Percentiles rank a stretch among this genome's conserved stretches.
These are phyloP conservation scores for Epichloe sp. DNA, from an alignment of 2,329 filamentous ascomycete genomes.

Conservation along the genomic window DNA sequence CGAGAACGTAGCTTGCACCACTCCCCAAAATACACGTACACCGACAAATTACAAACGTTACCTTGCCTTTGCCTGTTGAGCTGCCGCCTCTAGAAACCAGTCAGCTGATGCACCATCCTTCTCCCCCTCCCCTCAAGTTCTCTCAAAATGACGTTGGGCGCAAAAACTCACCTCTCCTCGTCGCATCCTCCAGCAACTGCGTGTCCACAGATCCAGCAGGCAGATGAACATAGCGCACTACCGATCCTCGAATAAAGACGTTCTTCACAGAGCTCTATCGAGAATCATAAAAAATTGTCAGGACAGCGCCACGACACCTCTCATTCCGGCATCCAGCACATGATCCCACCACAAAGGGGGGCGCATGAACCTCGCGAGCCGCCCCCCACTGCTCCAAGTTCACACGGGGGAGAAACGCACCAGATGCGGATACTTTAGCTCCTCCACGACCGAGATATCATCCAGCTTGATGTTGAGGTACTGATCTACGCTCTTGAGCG, in stretches of 20 bases:
- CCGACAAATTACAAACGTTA: slow-evolving; percentile 11
- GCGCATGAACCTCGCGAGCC: no score
- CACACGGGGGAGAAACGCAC: slow-evolving; percentile 29
- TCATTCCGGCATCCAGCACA: no score
- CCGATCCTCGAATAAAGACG: slow-evolving; percentile 87
- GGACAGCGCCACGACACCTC: no score
- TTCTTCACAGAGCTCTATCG: slow-evolving; percentile 68
- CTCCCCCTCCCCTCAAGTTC: no score
- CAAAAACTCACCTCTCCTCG: slow-evolving; percentile 54
- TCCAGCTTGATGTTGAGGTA: slow-evolving; percentile 99
- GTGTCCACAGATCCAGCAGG: slow-evolving; percentile 74
- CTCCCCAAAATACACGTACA: neutral
- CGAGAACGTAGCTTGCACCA: neutral
- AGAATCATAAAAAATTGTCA: no score
- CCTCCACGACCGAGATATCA: slow-evolving; percentile 83
- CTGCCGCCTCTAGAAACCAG: slow-evolving; percentile 35
- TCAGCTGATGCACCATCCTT: neutral
- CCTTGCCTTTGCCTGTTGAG: slow-evolving; percentile 44
- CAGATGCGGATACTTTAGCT: slow-evolving; percentile 88
- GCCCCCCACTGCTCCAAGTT: no score
- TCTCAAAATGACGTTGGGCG: neutral
- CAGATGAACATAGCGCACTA: slow-evolving; percentile 85
- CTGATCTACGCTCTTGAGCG: slow-evolving; percentile 93
- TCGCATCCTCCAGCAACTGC: slow-evolving; percentile 79
- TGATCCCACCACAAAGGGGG: no score